phyloP scores from a whole-genome alignment of 805 yeast species.

The Diddensiella caesifluorescens region DNA sequence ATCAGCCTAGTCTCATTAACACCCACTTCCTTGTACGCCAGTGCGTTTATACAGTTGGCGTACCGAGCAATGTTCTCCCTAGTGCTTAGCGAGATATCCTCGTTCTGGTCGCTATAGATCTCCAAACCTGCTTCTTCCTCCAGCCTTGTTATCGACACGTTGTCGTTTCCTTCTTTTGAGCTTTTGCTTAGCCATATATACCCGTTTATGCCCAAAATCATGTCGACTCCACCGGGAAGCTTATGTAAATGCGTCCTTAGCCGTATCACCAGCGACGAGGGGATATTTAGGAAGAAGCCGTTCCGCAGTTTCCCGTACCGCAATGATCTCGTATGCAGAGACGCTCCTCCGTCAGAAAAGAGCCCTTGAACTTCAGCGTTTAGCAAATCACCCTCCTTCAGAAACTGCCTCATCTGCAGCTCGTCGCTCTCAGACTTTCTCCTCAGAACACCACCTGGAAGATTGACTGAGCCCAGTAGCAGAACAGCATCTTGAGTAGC shows the following conservation, averaged over 20 bases:
- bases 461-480: constrained; percentile 90
- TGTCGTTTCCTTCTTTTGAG: constrained; percentile 26
- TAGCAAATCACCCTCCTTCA: constrained; percentile 92
- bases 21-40: constrained; percentile 81
- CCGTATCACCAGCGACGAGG: constrained; percentile 75
- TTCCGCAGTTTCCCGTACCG: constrained; percentile 93
- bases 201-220: constrained; percentile 92
- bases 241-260: constrained; percentile 82
- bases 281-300: constrained; percentile 77
- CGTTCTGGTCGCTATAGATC: constrained; percentile 87
- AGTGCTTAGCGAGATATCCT: constrained; percentile 52
- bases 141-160: constrained; percentile 68
- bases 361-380: constrained; percentile 94
- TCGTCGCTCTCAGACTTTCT: constrained; percentile 94
- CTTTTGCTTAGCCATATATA: constrained; percentile 87
- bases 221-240: constrained; percentile 90
- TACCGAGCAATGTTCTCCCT: constrained; percentile 79
- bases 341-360: constrained; percentile 85
- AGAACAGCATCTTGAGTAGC: constrained; percentile 88
- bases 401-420: constrained; percentile 86
- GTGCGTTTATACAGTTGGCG: constrained; percentile 73
- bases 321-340: constrained; percentile 89
- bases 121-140: constrained; percentile 89
- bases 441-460: constrained; percentile 95
- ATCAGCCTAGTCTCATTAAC: constrained; percentile 76